These are phyloP conservation scores for Diaporthe sp. DNA, from an alignment of 2,329 filamentous ascomycete species.

Conservation along the genomic window DNA sequence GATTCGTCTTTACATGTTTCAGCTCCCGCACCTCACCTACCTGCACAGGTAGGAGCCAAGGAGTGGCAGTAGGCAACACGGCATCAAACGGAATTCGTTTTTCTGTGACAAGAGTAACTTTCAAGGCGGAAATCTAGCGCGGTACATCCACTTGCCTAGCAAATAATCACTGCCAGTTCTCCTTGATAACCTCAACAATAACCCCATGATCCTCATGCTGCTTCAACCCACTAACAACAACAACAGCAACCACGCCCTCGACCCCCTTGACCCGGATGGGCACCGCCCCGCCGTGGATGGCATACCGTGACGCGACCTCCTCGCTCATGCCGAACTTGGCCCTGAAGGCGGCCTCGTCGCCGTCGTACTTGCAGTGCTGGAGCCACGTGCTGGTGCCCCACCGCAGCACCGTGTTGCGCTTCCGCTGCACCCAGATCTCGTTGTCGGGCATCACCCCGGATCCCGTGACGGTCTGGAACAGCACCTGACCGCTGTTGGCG, in stretches of 20 bases:
- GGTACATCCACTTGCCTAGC: too few relatives aligned
- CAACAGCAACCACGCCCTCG: conserved; percentile 81
- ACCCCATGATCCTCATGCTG: conserved; percentile 84
- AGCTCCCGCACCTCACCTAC: too few relatives aligned
- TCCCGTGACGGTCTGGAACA: conserved; percentile 80
- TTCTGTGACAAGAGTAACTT: too few relatives aligned
- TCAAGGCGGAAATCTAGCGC: too few relatives aligned
- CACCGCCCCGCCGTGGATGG: conserved; percentile 83
- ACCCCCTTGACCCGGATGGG: conserved; percentile 80
- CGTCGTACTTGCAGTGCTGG: conserved; percentile 76
- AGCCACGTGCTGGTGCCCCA: conserved; percentile 81
- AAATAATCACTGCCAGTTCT: conserved; percentile 58
- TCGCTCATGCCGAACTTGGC: conserved; percentile 73
- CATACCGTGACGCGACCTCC: conserved; percentile 72
- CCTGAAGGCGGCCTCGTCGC: conserved; percentile 75
- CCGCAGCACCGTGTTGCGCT: conserved; percentile 79
- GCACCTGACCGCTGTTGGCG: conserved; percentile 68
- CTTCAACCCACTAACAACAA: conserved; percentile 82
- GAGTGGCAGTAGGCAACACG: too few relatives aligned
- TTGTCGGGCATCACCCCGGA: conserved; percentile 79
- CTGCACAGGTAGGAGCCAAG: too few relatives aligned
- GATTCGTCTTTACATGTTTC: too few relatives aligned
- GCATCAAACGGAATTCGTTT: too few relatives aligned
- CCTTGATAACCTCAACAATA: conserved; percentile 77
- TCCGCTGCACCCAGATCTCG: conserved; percentile 78